phyloP scores from a whole-genome alignment of 2,329 filamentous ascomycete species.

The Torrubiellomyces zombiae region DNA sequence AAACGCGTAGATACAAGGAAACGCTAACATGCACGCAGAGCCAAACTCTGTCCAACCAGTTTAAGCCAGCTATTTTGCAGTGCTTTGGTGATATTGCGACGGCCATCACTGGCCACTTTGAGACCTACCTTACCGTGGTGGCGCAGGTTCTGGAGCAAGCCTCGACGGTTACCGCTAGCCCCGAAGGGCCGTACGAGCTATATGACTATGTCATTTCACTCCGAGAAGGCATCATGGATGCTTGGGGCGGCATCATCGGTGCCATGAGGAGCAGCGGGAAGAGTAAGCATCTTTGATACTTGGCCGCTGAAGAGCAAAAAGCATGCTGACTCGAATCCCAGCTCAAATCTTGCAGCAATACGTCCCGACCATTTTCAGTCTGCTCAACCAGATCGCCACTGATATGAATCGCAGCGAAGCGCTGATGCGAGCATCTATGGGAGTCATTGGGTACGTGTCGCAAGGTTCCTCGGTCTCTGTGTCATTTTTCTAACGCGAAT shows the following conservation, averaged over 20 bases:
- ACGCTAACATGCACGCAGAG: constrained; percentile 33
- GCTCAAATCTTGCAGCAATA: constrained; percentile 58
- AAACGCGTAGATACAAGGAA: not conserved
- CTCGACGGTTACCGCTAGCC: constrained; percentile 59
- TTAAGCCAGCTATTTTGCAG: constrained; percentile 95
- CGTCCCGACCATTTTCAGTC: constrained; percentile 70
- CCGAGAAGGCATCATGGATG: constrained; percentile 96
- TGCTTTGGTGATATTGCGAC: constrained; percentile 96
- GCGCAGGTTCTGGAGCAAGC: constrained; percentile 91
- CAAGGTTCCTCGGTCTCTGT: not conserved
- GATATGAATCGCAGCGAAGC: constrained; percentile 84
- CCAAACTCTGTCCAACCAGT: constrained; percentile 77
- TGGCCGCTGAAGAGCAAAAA: too few relatives aligned
- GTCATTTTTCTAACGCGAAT: too few relatives aligned
- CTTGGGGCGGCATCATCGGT: constrained; percentile 92
- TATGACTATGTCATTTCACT: constrained; percentile 90
- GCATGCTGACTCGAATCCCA: constrained; percentile 15
- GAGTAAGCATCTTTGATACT: constrained; percentile 48
- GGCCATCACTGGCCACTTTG: constrained; percentile 81
- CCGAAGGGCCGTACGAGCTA: constrained; percentile 84
- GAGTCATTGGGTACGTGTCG: constrained; percentile 71
- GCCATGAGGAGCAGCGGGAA: constrained; percentile 76
- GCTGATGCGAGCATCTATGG: constrained; percentile 86
- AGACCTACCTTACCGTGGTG: constrained; percentile 83
- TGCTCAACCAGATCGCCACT: constrained; percentile 63